Conservation (phyloP, 2,329 filamentous ascomycete genomes). For the Fusarium subglutinans region DNA sequence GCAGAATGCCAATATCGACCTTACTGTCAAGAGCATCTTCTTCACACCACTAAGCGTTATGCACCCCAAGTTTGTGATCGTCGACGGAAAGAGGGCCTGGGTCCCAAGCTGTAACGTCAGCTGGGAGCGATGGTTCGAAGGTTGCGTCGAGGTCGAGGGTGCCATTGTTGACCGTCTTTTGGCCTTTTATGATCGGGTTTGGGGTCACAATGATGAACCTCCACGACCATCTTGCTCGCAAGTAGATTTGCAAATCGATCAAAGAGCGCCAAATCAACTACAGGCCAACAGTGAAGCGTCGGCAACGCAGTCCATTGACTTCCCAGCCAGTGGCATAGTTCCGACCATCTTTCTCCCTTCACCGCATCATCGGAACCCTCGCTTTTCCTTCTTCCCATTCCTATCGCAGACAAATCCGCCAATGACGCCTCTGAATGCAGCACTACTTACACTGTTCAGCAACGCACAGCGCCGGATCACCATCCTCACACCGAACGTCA, state of each 20-base stretch:
- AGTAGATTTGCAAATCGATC: neutral
- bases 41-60: constrained; percentile 85
- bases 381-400: constrained; percentile 69
- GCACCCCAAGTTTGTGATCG: constrained; percentile 83
- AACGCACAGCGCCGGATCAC: constrained; percentile 68
- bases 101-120: constrained; percentile 86
- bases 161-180: constrained; percentile 69
- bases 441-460: constrained; percentile 68
- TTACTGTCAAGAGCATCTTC: constrained; percentile 81
- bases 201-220: constrained; percentile 55
- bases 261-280: neutral
- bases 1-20: constrained; percentile 67
- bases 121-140: constrained; percentile 90
- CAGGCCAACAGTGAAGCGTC: constrained; percentile 23
- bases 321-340: constrained; percentile 42
- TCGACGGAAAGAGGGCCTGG: constrained; percentile 73
- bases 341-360: constrained; percentile 77
- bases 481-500: constrained; percentile 82
- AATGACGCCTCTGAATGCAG: constrained; percentile 73
- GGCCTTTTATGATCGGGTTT: constrained; percentile 74
- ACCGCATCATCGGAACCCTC: constrained; percentile 74
- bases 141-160: constrained; percentile 73
- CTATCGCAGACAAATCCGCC: constrained; percentile 61
- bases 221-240: neutral
- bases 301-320: constrained; percentile 44